Conservation (phyloP, 305 asterid species). For the Fraxinus sp. region DNA sequence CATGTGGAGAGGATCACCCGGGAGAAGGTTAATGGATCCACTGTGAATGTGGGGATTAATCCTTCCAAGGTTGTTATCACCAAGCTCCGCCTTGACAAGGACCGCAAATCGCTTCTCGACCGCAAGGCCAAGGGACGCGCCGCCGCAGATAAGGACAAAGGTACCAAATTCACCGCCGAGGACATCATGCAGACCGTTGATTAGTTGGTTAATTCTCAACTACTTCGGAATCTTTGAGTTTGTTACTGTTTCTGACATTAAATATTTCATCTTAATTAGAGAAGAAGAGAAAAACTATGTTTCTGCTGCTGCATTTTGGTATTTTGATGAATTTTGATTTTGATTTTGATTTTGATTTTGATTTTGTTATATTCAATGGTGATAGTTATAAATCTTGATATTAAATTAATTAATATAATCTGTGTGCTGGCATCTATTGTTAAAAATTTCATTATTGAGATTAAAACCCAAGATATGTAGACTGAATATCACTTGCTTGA, state of each 20-base stretch:
- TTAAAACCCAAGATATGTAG: neutral
- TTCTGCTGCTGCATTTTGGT: neutral
- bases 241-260: neutral
- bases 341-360: no score
- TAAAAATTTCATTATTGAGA: neutral
- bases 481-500: neutral
- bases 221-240: neutral
- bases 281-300: neutral
- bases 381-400: neutral
- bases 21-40: constrained; percentile 61
- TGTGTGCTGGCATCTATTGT: neutral
- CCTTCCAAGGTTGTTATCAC: constrained; percentile 61
- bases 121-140: constrained; percentile 66
- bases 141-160: constrained; percentile 58
- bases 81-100: constrained; percentile 58
- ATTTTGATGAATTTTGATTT: neutral
- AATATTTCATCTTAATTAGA: neutral
- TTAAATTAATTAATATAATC: neutral
- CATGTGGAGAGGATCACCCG: constrained; percentile 59
- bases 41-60: constrained; percentile 56
- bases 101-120: constrained; percentile 50
- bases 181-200: constrained; percentile 62
- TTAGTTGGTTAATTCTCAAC: constrained; percentile 29
- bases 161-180: constrained; percentile 55
- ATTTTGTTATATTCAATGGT: neutral